Conservation (phyloP, 257 asterid genomes). For the Knoxia roxburghii region DNA sequence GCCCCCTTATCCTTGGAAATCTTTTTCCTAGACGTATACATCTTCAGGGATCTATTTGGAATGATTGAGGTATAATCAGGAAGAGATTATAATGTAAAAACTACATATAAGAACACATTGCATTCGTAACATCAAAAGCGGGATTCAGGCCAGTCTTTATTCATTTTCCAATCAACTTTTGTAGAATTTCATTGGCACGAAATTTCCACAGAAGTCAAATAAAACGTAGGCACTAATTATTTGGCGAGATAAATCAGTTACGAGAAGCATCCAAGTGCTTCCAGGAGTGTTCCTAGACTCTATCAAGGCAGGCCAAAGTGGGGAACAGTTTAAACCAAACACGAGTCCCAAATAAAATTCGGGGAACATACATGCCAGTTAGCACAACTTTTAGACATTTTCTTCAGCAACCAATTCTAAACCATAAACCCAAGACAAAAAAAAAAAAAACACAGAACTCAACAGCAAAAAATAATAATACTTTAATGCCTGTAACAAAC, state of each 20-base stretch:
- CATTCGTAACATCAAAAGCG: not conserved
- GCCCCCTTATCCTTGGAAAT: slow-evolving; percentile 73
- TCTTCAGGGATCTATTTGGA: slow-evolving; percentile 39
- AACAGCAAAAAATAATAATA: not conserved
- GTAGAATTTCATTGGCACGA: not conserved
- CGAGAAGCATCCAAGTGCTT: not conserved
- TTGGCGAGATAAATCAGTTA: not conserved
- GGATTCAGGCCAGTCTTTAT: not conserved
- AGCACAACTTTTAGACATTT: not conserved
- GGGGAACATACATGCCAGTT: not conserved
- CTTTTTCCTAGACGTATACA: slow-evolving; percentile 69
- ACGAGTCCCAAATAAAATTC: not conserved
- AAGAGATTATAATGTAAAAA: not conserved
- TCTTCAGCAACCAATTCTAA: not conserved
- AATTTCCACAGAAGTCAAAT: not conserved
- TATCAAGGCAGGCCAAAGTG: not conserved
- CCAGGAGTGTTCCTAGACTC: not conserved
- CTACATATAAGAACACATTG: not conserved
- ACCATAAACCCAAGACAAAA: too few species aligned
- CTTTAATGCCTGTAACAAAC: not conserved
- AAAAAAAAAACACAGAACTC: too few species aligned
- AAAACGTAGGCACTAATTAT: not conserved
- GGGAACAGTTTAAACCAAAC: not conserved
- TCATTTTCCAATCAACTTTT: not conserved
- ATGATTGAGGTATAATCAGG: not conserved